Conservation (phyloP, 2,329 filamentous ascomycete genomes). For the Truncatella angustata region DNA sequence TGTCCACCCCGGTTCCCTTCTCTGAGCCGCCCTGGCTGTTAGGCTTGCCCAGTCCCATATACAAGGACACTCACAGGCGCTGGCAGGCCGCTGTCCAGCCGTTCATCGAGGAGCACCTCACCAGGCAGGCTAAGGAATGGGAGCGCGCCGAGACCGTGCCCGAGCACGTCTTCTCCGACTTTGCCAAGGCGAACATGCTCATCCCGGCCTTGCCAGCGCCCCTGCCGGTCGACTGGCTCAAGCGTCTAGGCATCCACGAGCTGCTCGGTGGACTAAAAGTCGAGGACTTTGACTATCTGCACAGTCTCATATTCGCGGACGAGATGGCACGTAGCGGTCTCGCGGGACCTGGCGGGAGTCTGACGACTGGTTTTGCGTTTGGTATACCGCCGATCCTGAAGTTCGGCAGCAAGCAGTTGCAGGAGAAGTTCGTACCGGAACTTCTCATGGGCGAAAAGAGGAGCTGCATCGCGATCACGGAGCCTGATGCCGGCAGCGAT, state of each 20-base stretch:
- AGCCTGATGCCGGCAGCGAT: conserved; percentile 71
- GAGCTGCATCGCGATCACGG: conserved; percentile 75
- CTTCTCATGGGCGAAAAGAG: conserved; percentile 65
- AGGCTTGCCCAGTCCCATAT: conserved; percentile 70
- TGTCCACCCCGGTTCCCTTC: conserved; percentile 54
- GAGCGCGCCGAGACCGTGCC: conserved; percentile 65
- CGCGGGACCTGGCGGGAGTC: conserved; percentile 58
- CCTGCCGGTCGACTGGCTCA: conserved; percentile 66
- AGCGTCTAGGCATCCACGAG: conserved; percentile 62
- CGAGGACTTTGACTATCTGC: conserved; percentile 72
- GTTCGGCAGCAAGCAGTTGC: conserved; percentile 60
- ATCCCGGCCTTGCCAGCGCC: conserved; percentile 69
- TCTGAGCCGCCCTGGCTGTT: conserved; percentile 70
- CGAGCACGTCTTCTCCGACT: conserved; percentile 61
- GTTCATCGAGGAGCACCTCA: conserved; percentile 63
- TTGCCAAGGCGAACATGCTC: conserved; percentile 66
- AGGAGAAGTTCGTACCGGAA: conserved; percentile 66
- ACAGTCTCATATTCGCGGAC: conserved; percentile 68
- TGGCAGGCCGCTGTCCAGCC: conserved; percentile 68
- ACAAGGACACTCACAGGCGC: conserved; percentile 60
- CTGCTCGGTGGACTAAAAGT: conserved; percentile 65
- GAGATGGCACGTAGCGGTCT: conserved; percentile 69
- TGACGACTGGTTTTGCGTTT: conserved; percentile 72
- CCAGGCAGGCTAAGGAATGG: conserved; percentile 65
- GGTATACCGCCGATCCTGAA: conserved; percentile 71